Evolutionary conservation across 2,329 filamentous ascomycete species (phyloP).

Genomic region (Epichloe gansuensis): DNA sequence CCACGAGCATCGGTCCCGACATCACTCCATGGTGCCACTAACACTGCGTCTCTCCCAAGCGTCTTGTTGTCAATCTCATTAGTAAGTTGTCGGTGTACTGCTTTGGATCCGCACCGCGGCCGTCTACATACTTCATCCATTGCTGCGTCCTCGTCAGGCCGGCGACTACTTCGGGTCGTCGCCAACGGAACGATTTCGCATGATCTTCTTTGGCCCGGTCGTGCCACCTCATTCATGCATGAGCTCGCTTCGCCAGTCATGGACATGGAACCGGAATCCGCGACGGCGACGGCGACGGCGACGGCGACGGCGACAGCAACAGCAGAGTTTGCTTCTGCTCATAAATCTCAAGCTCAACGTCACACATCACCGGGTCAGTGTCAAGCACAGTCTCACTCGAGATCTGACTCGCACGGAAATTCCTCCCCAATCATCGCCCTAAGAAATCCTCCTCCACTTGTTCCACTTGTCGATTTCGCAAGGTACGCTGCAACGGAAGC

Average conservation of each 20-base stretch:
- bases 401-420: not conserved
- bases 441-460: constrained; percentile 38
- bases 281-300: not conserved
- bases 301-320: not conserved
- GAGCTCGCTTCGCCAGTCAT: not conserved
- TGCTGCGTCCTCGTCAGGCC: not conserved
- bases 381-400: not conserved
- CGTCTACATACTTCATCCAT: no score
- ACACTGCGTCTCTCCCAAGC: no score
- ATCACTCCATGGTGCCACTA: no score
- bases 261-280: constrained; percentile 3
- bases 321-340: not conserved
- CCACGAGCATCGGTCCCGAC: no score
- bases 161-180: not conserved
- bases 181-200: not conserved
- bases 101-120: no score
- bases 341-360: not conserved
- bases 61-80: no score
- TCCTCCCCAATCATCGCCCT: constrained; percentile 19
- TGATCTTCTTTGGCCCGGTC: not conserved
- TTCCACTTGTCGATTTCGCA: constrained; percentile 41
- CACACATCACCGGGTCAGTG: not conserved
- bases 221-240: no score
- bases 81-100: no score
- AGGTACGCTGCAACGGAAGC: constrained; percentile 45